These are phyloP conservation scores for Penicillium bialowiezense DNA, from an alignment of 495 filamentous ascomycete genomes.

Conservation along the genomic window DNA sequence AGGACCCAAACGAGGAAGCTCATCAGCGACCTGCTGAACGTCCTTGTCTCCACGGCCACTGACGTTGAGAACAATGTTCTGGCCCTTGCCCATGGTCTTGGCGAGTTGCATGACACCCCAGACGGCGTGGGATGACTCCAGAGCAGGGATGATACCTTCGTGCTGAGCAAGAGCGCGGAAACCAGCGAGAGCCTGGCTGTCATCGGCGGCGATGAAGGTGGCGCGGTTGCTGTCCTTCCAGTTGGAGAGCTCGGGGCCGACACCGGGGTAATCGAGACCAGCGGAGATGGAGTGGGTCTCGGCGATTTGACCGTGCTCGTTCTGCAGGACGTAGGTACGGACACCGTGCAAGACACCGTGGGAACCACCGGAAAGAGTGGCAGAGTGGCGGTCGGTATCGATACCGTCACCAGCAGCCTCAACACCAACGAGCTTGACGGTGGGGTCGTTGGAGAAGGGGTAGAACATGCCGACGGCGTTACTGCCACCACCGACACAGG, in stretches of 20 bases:
- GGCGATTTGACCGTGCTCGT: slow-evolving; percentile 85
- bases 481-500: slow-evolving; percentile 90
- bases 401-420: slow-evolving; percentile 96
- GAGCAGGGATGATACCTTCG: slow-evolving; percentile 94
- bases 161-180: slow-evolving; percentile 79
- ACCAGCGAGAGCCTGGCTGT: slow-evolving; percentile 86
- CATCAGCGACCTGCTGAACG: slow-evolving; percentile 95
- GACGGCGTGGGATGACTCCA: slow-evolving; percentile 92
- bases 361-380: slow-evolving; percentile 79
- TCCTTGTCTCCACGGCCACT: slow-evolving; percentile 96
- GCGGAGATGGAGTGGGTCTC: slow-evolving; percentile 98
- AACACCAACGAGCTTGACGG: slow-evolving; percentile 86
- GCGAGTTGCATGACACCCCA: slow-evolving; percentile 85
- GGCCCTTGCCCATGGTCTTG: slow-evolving; percentile 81
- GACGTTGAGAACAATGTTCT: slow-evolving; percentile 93
- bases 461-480: slow-evolving; percentile 97
- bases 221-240: slow-evolving; percentile 92
- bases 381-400: slow-evolving; percentile 83
- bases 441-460: slow-evolving; percentile 81
- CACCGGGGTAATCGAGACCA: slow-evolving; percentile 94
- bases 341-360: slow-evolving; percentile 97
- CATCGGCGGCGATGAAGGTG: slow-evolving; percentile 86
- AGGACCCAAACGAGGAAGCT: slow-evolving; percentile 83
- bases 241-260: slow-evolving; percentile 83
- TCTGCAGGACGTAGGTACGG: slow-evolving; percentile 90